Evolutionary conservation across 306 rosid genomes (phyloP).

Genomic region (Acacia acuminata): DNA sequence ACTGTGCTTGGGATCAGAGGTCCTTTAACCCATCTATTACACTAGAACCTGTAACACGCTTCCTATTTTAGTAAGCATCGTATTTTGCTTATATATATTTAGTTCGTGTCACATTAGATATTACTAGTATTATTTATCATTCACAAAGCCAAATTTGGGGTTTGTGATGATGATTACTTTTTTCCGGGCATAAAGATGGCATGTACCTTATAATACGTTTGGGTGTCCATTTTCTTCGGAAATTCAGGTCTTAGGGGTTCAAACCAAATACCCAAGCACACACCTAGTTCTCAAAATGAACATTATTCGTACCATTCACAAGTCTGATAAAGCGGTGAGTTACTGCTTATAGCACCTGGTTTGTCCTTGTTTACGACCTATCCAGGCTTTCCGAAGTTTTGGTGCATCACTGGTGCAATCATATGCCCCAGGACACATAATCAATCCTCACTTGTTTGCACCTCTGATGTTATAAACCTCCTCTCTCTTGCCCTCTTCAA

Average conservation of each 20-base stretch:
- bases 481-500: not conserved
- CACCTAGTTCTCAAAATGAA: not conserved
- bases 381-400: not conserved
- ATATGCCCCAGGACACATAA: not conserved
- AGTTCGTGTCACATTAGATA: not conserved
- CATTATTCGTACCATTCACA: not conserved
- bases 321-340: not conserved
- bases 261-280: no score
- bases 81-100: not conserved
- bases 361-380: not conserved
- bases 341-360: not conserved
- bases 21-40: not conserved
- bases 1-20: not conserved
- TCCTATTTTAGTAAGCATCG: not conserved
- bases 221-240: not conserved
- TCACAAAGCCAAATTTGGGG: not conserved
- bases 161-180: not conserved
- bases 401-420: not conserved
- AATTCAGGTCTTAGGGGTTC: no score
- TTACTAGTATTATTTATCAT: not conserved
- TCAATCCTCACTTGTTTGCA: constrained; percentile 3
- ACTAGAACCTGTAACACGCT: not conserved
- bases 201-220: no score
- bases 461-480: not conserved
- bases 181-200: not conserved